phyloP scores from a whole-genome alignment of 805 yeast genomes.

The Lipomyces starkeyi region DNA sequence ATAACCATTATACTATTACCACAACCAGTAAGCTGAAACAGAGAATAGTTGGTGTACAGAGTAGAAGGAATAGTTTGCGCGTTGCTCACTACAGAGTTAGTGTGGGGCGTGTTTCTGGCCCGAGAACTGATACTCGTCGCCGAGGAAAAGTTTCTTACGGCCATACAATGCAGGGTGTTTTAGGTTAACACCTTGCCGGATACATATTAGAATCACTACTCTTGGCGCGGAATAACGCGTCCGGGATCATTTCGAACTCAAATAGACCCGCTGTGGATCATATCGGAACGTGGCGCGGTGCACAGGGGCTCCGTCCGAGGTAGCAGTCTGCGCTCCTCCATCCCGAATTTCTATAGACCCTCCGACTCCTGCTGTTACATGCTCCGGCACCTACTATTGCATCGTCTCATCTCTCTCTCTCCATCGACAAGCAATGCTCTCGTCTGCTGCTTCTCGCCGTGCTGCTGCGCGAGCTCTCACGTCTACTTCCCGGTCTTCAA shows the following conservation, averaged over 20 bases:
- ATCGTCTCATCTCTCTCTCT: neutral
- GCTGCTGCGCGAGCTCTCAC: neutral
- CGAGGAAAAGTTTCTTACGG: neutral
- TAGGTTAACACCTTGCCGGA: neutral
- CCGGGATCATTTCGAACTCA: neutral
- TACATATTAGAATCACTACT: neutral
- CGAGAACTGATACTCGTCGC: too few relatives aligned
- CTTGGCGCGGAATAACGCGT: neutral
- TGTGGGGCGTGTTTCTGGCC: too few relatives aligned
- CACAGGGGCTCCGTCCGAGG: neutral
- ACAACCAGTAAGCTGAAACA: too few relatives aligned
- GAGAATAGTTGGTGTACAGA: too few relatives aligned
- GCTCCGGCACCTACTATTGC: neutral
- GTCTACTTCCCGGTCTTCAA: neutral
- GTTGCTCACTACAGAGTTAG: too few relatives aligned
- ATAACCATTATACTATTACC: too few relatives aligned
- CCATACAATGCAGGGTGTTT: neutral
- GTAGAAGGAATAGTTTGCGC: too few relatives aligned
- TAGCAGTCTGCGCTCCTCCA: neutral
- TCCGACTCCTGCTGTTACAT: neutral
- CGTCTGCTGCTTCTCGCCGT: constrained; percentile 1
- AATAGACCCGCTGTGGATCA: neutral
- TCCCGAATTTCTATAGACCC: neutral
- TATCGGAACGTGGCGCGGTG: neutral
- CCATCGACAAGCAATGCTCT: constrained; percentile 3